Conservation (phyloP, 225 moss, liverwort and hornwort genomes). For the Anthoceros angustus region DNA sequence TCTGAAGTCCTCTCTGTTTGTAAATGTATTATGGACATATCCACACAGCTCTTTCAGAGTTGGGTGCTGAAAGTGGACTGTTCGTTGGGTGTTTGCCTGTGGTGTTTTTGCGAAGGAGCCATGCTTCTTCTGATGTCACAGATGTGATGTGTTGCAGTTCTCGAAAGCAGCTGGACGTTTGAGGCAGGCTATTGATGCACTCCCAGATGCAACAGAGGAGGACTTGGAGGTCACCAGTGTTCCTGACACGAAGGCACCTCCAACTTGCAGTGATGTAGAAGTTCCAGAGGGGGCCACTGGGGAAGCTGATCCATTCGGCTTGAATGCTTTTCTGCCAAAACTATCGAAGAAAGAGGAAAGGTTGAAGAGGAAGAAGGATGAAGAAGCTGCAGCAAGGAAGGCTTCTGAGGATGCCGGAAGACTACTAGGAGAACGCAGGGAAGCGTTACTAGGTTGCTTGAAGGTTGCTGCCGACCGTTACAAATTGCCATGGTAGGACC, state of each 20-base stretch:
- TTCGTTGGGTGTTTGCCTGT: too few relatives aligned
- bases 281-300: conserved; percentile 15
- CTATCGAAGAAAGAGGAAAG: conserved; percentile 82
- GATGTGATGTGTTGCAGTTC: conserved; percentile 33
- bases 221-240: conserved; percentile 29
- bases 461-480: conserved; percentile 72
- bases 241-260: conserved; percentile 12
- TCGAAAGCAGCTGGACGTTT: conserved; percentile 68
- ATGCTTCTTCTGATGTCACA: neutral
- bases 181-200: conserved; percentile 51
- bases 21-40: too few relatives aligned
- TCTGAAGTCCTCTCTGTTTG: too few relatives aligned
- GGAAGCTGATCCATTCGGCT: conserved; percentile 93
- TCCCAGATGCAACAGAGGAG: conserved; percentile 58
- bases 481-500: conserved; percentile 47
- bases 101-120: too few relatives aligned
- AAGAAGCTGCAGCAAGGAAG: conserved; percentile 49
- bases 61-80: too few relatives aligned
- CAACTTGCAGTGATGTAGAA: conserved; percentile 7
- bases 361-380: conserved; percentile 58
- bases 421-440: conserved; percentile 51
- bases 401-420: conserved; percentile 45
- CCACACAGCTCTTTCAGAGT: too few relatives aligned
- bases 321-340: conserved; percentile 89
- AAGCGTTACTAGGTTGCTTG: conserved; percentile 54